A percentile compares a stretch with the other conserved stretches of the same genome.
Evolutionary conservation across 164 flowering plant genomes (phyloP).

Genomic region (Chimonanthus salicifolius): DNA sequence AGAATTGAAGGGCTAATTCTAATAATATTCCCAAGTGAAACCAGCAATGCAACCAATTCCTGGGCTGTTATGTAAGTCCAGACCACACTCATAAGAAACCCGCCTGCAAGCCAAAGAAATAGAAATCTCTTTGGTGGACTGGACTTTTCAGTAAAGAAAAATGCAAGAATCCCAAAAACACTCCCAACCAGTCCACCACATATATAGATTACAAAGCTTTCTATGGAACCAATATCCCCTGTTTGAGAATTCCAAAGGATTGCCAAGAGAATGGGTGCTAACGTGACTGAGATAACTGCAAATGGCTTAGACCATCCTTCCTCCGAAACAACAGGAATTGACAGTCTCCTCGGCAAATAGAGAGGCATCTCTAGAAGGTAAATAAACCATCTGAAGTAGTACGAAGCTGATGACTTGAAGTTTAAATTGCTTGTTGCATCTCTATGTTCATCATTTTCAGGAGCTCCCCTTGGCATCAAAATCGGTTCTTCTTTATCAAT

Average conservation of each 20-base stretch:
- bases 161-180: constrained; percentile 28
- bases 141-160: constrained; percentile 19
- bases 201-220: constrained; percentile 12
- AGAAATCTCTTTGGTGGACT: constrained; percentile 35
- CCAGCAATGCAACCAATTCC: constrained; percentile 45
- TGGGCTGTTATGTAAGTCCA: constrained; percentile 54
- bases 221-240: background rate
- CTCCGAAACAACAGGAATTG: constrained; percentile 43
- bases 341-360: constrained; percentile 42
- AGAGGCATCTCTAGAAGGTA: constrained; percentile 36
- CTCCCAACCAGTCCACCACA: constrained; percentile 24
- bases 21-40: constrained; percentile 35
- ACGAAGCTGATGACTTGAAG: constrained; percentile 10
- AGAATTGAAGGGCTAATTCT: constrained; percentile 44
- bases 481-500: constrained; percentile 13
- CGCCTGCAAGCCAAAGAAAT: constrained; percentile 48
- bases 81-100: constrained; percentile 50
- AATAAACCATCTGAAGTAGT: constrained; percentile 14
- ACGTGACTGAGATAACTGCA: constrained; percentile 38
- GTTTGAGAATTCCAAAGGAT: constrained; percentile 30
- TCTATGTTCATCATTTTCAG: constrained; percentile 9
- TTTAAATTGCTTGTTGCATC: constrained; percentile 4
- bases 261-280: constrained; percentile 43
- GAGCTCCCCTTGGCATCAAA: constrained; percentile 1
- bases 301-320: constrained; percentile 45